phyloP scores from a whole-genome alignment of 495 filamentous ascomycete species.

The Aspergillus cavernicola region DNA sequence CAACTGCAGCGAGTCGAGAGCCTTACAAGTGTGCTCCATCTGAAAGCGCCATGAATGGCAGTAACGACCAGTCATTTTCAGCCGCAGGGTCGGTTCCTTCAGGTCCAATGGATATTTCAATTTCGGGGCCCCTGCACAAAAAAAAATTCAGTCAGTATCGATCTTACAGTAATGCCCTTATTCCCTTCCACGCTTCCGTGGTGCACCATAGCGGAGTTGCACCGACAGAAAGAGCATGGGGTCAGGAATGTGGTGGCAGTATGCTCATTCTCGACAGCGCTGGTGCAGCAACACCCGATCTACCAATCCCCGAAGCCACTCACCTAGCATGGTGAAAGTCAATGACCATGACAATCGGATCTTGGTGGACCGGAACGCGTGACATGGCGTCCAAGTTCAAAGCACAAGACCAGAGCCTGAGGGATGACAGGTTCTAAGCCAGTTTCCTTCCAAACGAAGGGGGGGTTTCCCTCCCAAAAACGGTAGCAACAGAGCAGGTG shows the following conservation, averaged over 20 bases:
- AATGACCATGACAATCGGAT: conserved; percentile 78
- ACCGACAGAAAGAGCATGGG: background rate
- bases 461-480: conserved; percentile 5
- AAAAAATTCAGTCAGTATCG: conserved; percentile 4
- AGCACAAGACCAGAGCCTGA: background rate
- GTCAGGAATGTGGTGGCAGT: background rate
- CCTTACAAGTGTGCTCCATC: conserved; percentile 92
- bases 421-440: conserved; percentile 24
- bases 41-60: conserved; percentile 97
- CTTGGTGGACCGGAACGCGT: conserved; percentile 29
- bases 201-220: background rate
- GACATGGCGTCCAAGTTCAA: conserved; percentile 28
- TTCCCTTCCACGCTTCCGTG: background rate
- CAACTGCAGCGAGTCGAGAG: background rate
- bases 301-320: conserved; percentile 16
- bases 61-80: conserved; percentile 86
- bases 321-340: conserved; percentile 94
- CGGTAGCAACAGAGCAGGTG: conserved; percentile 26
- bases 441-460: conserved; percentile 11
- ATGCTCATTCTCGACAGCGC: background rate
- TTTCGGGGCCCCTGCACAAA: conserved; percentile 74
- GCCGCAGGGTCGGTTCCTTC: conserved; percentile 74
- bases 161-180: background rate
- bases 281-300: background rate
- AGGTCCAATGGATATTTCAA: conserved; percentile 85